Evolutionary conservation across 2,329 filamentous ascomycete species (phyloP).

Genomic region (Fusarium continuum): DNA sequence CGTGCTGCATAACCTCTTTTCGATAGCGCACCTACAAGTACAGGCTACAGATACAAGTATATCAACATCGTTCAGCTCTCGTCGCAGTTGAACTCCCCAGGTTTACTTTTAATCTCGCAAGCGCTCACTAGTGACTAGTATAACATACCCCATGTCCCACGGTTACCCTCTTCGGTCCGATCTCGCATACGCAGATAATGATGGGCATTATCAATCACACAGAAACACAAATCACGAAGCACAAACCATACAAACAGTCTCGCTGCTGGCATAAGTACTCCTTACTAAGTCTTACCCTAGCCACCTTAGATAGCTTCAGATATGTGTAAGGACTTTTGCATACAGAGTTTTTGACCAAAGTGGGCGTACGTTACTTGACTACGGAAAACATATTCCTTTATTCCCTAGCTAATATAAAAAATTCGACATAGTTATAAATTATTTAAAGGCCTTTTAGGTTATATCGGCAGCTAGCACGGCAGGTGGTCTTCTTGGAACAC

Average conservation of each 20-base stretch:
- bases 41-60: no score
- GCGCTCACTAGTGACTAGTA: neutral
- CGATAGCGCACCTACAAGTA: no score
- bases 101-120: slow-evolving; percentile 14
- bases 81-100: neutral
- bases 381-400: neutral
- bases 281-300: neutral
- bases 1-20: neutral
- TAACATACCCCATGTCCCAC: slow-evolving; percentile 17
- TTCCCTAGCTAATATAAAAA: neutral
- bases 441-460: no score
- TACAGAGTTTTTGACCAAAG: slow-evolving; percentile 9
- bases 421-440: neutral
- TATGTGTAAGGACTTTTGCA: neutral
- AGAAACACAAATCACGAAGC: slow-evolving; percentile 2
- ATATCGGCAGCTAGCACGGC: no score
- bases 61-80: no score
- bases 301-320: neutral
- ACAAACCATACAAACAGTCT: slow-evolving; percentile 21
- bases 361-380: slow-evolving; percentile 1
- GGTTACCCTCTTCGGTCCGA: slow-evolving; percentile 27
- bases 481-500: no score
- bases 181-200: slow-evolving; percentile 23
- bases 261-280: no score
- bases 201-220: slow-evolving; percentile 26